These are phyloP conservation scores for Endothia cerciana DNA, from an alignment of 2,329 filamentous ascomycete genomes.

Conservation along the genomic window DNA sequence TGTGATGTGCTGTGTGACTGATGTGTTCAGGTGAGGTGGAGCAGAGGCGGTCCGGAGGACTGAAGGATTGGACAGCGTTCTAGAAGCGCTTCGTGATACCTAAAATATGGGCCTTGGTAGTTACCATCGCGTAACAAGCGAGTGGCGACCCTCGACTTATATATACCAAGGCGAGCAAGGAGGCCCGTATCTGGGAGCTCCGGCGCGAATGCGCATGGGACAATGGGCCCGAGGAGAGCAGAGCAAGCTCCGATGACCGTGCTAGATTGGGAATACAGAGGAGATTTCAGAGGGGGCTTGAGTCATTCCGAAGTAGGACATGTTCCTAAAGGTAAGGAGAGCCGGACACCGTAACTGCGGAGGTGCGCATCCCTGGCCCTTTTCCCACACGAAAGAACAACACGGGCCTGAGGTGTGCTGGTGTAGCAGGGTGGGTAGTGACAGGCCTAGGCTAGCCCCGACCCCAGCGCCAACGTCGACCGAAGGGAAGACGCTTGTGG, in stretches of 20 bases:
- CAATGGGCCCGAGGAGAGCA: not conserved
- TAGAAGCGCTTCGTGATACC: conserved; percentile 9
- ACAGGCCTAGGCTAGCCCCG: not conserved
- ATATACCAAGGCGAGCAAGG: not conserved
- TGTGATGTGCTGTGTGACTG: too few species aligned
- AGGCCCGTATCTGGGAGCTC: not conserved
- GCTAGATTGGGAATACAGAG: conserved; percentile 17
- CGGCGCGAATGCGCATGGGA: conserved; percentile 23
- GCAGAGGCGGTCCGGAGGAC: not conserved
- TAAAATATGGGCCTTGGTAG: not conserved
- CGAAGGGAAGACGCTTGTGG: not conserved
- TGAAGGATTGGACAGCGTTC: conserved; percentile 1
- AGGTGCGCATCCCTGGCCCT: conserved; percentile 14
- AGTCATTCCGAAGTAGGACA: conserved; percentile 26
- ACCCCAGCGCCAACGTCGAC: conserved; percentile 10
- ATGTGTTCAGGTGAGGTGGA: not conserved
- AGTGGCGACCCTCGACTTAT: conserved; percentile 17
- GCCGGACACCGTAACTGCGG: conserved; percentile 12
- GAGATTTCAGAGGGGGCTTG: conserved; percentile 17
- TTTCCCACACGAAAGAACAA: not conserved
- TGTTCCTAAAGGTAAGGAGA: conserved; percentile 22
- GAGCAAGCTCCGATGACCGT: not conserved
- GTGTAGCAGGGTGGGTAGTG: conserved; percentile 11
- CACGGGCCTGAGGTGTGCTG: conserved; percentile 1
- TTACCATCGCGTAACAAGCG: not conserved